A percentile compares a stretch with the other conserved stretches of the same genome.
Evolutionary conservation across 768 basidiomycete species (phyloP).

Genomic region (Sarcodon aspratus): DNA sequence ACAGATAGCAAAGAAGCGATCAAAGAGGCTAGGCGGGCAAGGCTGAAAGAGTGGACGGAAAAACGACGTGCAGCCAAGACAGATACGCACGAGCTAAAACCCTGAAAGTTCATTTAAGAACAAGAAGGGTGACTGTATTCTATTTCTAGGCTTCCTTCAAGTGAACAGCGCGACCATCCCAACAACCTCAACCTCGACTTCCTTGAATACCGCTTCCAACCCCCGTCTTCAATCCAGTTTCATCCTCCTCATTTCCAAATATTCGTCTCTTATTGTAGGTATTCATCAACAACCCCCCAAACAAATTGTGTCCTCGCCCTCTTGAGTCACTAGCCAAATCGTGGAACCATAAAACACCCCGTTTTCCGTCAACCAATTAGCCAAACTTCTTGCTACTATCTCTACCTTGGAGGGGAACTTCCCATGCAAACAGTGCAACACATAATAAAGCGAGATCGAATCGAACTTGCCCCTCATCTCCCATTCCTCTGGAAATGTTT

Average conservation of each 20-base stretch:
- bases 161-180: constrained; percentile 9
- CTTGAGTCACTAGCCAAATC: constrained; percentile 6
- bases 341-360: constrained; percentile 11
- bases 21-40: constrained; percentile 39
- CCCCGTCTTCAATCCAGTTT: constrained; percentile 4
- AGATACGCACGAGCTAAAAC: too few relatives aligned
- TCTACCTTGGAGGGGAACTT: constrained; percentile 7
- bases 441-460: constrained; percentile 10
- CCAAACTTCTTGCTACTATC: constrained; percentile 3
- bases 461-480: constrained; percentile 4
- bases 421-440: constrained; percentile 12
- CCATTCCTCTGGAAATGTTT: constrained; percentile 4
- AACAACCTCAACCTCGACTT: constrained; percentile 7
- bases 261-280: constrained; percentile 7
- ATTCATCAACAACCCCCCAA: constrained; percentile 3
- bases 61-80: constrained; percentile 26
- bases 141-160: constrained; percentile 3
- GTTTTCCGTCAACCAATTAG: constrained; percentile 4
- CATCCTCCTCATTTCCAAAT: constrained; percentile 7
- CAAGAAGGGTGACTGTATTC: not conserved
- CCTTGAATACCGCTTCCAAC: constrained; percentile 7
- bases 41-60: constrained; percentile 48
- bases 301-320: constrained; percentile 5
- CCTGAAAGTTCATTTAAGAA: not conserved
- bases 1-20: constrained; percentile 14